A percentile compares a stretch with the other conserved stretches of the same genome.
Evolutionary conservation across 805 yeast genomes (phyloP).

Genomic region (Ogataea pini): DNA sequence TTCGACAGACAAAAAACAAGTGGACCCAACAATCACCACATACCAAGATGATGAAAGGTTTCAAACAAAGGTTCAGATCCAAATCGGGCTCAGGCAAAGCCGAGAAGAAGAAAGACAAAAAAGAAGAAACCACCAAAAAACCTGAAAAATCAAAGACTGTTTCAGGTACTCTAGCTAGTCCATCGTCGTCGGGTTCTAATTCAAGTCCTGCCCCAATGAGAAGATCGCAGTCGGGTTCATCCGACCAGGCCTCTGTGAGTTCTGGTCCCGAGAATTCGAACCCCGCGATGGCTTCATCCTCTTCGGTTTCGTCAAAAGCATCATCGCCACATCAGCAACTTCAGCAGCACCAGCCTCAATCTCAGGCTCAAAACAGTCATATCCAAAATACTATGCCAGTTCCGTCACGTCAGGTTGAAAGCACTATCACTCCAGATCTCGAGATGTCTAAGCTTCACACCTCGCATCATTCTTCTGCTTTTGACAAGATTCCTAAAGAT

Average conservation of each 20-base stretch:
- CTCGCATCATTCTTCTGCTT: conserved; percentile 31
- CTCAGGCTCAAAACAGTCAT: conserved; percentile 2
- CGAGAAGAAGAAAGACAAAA: conserved; percentile 45
- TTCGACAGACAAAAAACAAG: neutral
- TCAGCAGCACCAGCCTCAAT: conserved; percentile 8
- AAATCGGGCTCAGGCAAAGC: conserved; percentile 36
- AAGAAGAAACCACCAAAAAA: conserved; percentile 32
- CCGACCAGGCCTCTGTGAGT: conserved; percentile 20
- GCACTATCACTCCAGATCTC: conserved; percentile 23
- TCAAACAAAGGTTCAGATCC: conserved; percentile 56
- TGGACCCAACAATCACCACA: neutral
- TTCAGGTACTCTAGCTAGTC: conserved; percentile 9
- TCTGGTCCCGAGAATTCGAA: conserved; percentile 21
- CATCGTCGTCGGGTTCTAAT: conserved; percentile 13
- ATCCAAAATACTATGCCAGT: conserved; percentile 11
- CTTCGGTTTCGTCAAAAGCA: conserved; percentile 26
- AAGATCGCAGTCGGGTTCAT: conserved; percentile 18
- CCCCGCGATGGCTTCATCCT: conserved; percentile 20
- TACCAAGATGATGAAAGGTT: conserved; percentile 68
- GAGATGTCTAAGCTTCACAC: conserved; percentile 34
- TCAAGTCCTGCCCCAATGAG: conserved; percentile 17
- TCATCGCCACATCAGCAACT: conserved; percentile 13
- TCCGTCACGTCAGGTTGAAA: conserved; percentile 15
- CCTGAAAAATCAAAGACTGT: conserved; percentile 22
- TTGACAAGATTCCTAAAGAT: conserved; percentile 50